Percentiles rank a stretch among this genome's conserved stretches.
These are phyloP conservation scores for Cyclotella choctawhatcheeana DNA, from an alignment of 108 stramenopile genomes.

Conservation along the genomic window DNA sequence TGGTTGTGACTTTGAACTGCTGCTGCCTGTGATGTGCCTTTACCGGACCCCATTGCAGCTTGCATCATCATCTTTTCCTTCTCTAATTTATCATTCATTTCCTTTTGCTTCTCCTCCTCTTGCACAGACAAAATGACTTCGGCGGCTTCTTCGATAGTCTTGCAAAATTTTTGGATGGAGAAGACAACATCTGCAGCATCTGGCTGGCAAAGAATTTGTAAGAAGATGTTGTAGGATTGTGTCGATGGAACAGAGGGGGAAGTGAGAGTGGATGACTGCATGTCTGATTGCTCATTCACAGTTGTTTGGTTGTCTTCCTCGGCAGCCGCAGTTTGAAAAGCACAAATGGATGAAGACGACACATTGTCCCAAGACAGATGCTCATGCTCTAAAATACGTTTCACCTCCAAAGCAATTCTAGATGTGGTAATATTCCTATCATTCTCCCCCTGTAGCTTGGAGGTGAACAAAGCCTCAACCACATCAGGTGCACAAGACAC, in stretches of 20 bases:
- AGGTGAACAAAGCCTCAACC: slow-evolving; percentile 26
- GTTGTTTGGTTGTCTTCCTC: not conserved
- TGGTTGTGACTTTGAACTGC: slow-evolving; percentile 16
- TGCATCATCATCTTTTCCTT: slow-evolving; percentile 5
- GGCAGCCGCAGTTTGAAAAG: not conserved
- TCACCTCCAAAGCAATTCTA: slow-evolving; percentile 23
- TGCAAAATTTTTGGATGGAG: slow-evolving; percentile 51
- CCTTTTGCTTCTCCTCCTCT: slow-evolving; percentile 21
- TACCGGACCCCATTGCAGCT: not conserved
- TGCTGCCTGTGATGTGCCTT: not conserved
- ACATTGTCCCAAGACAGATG: slow-evolving; percentile 31
- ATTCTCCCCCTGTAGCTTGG: slow-evolving; percentile 7
- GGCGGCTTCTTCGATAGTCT: slow-evolving; percentile 48
- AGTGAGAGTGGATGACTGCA: not conserved
- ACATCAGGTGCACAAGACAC: slow-evolving; percentile 43
- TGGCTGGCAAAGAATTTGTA: slow-evolving; percentile 37
- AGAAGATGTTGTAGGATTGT: slow-evolving; percentile 29
- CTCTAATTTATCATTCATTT: not conserved
- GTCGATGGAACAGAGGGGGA: slow-evolving; percentile 12
- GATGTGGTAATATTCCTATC: not conserved
- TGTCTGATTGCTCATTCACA: not conserved
- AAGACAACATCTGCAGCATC: slow-evolving; percentile 44
- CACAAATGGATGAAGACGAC: slow-evolving; percentile 9
- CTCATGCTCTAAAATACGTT: slow-evolving; percentile 27
- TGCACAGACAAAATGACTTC: slow-evolving; percentile 31